Base-by-base conservation (phyloP, 2,329 filamentous ascomycete genomes). In the Colletotrichum noveboracense region DNA sequence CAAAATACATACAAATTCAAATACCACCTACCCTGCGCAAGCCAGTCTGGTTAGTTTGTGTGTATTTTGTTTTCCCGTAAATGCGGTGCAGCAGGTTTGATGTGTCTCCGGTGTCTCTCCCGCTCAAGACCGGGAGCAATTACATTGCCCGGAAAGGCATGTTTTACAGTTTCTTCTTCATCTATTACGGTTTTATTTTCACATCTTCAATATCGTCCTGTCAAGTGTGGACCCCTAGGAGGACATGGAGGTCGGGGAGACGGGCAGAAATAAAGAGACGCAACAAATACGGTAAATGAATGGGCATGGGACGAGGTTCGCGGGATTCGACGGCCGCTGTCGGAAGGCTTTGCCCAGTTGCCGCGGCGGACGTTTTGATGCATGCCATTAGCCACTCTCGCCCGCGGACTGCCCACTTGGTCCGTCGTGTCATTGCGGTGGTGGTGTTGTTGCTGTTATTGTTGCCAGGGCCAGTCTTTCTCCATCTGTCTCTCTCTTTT, bases 91-190 rank as follows among this genome's bases (percentile, higher is more conserved):
- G 66, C 66, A n/a, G 66, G 18, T 52, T 38, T 38, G 58, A 52
- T 30, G 60, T 36, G 65, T 67, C 13, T 28, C 28, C 30, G 56
- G 30, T 28, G 69, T 48, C 48, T 55, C n/a, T 48, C 21, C 10
- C 38, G 21, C 30, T 61, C 21, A 36, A 28, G 38, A 24, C 38
- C 48, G 32, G 36, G 28, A 36, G n/a, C 34, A 52, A 60, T 21
- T 26, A 30, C 12, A 62, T 43, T 32, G 65, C 30, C 38, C 18
- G 52, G 52, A 43, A 18, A 48, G 6, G 43, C 24, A 48, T 73
- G 73, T 65, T 72, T 65, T 52, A 73, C 28, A 75, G 64, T 75
- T 74, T 76, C 58, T 72, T 68, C 48, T 73, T 73, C 62, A 60
- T 73, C 26, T 52, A 73, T 65, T 61, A 73, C 70, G 74, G 56